These are phyloP conservation scores for Suillus hirtellus DNA, from an alignment of 768 basidiomycete genomes.

Conservation along the genomic window DNA sequence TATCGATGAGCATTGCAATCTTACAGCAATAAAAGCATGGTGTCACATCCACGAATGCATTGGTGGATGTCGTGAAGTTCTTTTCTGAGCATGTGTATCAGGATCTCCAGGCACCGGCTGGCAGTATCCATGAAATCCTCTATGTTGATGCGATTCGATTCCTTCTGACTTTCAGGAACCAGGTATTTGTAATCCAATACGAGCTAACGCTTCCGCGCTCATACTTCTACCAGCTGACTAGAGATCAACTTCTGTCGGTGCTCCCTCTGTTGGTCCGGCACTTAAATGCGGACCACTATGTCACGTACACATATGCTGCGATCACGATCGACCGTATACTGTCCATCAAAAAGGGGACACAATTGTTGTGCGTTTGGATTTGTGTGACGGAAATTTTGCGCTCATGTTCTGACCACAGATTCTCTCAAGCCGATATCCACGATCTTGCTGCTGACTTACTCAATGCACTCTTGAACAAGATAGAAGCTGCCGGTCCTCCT, in stretches of 20 bases:
- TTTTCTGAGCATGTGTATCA: constrained; percentile 90
- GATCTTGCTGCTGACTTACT: constrained; percentile 77
- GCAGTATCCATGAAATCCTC: constrained; percentile 81
- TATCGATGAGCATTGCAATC: constrained; percentile 1
- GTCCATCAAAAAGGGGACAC: constrained; percentile 79
- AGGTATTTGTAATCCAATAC: constrained; percentile 47
- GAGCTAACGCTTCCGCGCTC: constrained; percentile 1
- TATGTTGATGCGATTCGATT: constrained; percentile 97
- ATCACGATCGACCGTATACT: constrained; percentile 97
- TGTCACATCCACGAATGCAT: constrained; percentile 88
- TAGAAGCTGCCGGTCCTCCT: constrained; percentile 75
- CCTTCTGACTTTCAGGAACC: constrained; percentile 93
- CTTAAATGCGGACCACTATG: constrained; percentile 81
- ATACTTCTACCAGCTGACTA: constrained; percentile 64
- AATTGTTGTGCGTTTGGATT: constrained; percentile 60
- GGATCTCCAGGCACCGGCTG: constrained; percentile 73
- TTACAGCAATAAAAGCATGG: constrained; percentile 59
- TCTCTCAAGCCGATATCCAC: constrained; percentile 83
- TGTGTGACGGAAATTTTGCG: constrained; percentile 2
- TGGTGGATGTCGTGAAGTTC: constrained; percentile 93
- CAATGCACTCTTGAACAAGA: constrained; percentile 71
- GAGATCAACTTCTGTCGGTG: constrained; percentile 89
- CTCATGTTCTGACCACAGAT: constrained; percentile 47
- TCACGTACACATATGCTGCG: constrained; percentile 94
- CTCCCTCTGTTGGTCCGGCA: constrained; percentile 84